Evolutionary conservation across 208 protist genomes (phyloP).

Genomic region (Acanthamoeba lenticulata): DNA sequence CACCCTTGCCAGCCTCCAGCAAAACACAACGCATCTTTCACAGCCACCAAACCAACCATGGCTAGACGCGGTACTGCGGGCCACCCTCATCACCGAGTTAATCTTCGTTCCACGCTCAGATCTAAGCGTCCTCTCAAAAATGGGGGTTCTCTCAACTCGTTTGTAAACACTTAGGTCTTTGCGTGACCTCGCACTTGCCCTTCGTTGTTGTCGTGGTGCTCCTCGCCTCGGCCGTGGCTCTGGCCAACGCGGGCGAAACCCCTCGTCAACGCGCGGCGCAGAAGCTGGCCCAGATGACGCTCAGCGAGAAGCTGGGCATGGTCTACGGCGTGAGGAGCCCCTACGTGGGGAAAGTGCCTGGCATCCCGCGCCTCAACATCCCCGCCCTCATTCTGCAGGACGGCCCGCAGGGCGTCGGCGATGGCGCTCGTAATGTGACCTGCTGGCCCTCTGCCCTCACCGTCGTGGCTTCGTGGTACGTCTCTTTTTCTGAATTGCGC

Average conservation of each 20-base stretch:
- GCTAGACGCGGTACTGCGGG: too few relatives aligned
- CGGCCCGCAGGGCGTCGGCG: constrained; percentile 77
- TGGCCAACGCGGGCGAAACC: constrained; percentile 3
- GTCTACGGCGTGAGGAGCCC: not conserved
- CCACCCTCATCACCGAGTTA: too few relatives aligned
- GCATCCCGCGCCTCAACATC: constrained; percentile 68
- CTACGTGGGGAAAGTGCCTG: constrained; percentile 67
- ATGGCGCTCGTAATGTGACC: constrained; percentile 66
- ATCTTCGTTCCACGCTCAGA: too few relatives aligned
- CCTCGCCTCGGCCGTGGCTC: not conserved
- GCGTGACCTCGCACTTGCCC: too few relatives aligned
- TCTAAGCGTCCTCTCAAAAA: too few relatives aligned
- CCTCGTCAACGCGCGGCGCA: not conserved
- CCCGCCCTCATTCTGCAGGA: constrained; percentile 72
- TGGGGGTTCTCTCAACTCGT: too few relatives aligned
- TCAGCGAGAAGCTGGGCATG: constrained; percentile 69
- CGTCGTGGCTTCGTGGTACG: constrained; percentile 77
- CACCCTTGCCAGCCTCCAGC: too few relatives aligned
- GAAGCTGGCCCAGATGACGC: constrained; percentile 59
- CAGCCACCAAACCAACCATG: too few relatives aligned
- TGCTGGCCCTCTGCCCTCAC: constrained; percentile 76
- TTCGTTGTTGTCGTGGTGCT: not conserved
- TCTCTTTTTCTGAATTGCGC: not conserved
- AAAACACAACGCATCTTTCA: too few relatives aligned
- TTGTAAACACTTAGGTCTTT: too few relatives aligned